A percentile compares a stretch with the other conserved stretches of the same genome.
phyloP scores from a whole-genome alignment of 257 asterid genomes.

The Solanum tarapatanum region DNA sequence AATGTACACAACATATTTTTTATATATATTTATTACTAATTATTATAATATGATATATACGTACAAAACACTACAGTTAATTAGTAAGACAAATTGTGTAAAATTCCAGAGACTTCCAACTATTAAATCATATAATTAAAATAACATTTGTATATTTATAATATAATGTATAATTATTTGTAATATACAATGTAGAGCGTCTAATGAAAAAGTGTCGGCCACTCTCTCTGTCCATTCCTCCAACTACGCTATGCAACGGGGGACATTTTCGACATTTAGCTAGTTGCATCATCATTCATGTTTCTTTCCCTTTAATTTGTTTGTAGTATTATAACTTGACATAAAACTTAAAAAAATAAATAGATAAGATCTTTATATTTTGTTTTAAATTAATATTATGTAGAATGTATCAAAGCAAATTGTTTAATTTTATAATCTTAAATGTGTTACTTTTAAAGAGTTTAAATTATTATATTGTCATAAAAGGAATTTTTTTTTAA shows the following conservation, averaged over 20 bases:
- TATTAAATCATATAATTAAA: too few relatives aligned
- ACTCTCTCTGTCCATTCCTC: not conserved
- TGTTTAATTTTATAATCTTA: too few relatives aligned
- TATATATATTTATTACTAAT: too few relatives aligned
- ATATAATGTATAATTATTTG: not conserved
- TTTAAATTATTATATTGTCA: not conserved
- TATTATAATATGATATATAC: too few relatives aligned
- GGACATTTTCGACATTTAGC: not conserved
- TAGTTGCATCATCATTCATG: fast-evolving
- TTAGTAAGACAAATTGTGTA: too few relatives aligned
- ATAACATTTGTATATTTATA: too few relatives aligned
- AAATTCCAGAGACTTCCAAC: not conserved
- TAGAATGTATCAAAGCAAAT: too few relatives aligned
- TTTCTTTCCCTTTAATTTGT: too few relatives aligned
- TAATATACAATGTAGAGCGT: not conserved
- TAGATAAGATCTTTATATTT: too few relatives aligned
- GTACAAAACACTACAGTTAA: not conserved
- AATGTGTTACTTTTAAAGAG: not conserved
- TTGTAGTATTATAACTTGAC: not conserved
- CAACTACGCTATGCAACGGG: not conserved
- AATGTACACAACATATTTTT: too few relatives aligned
- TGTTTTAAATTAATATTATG: too few relatives aligned
- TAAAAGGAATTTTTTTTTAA: not conserved
- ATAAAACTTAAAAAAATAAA: fast-evolving
- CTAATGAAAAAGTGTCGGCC: not conserved